Conservation (phyloP, 345 rosid species). For the Eucalyptus regnans region DNA sequence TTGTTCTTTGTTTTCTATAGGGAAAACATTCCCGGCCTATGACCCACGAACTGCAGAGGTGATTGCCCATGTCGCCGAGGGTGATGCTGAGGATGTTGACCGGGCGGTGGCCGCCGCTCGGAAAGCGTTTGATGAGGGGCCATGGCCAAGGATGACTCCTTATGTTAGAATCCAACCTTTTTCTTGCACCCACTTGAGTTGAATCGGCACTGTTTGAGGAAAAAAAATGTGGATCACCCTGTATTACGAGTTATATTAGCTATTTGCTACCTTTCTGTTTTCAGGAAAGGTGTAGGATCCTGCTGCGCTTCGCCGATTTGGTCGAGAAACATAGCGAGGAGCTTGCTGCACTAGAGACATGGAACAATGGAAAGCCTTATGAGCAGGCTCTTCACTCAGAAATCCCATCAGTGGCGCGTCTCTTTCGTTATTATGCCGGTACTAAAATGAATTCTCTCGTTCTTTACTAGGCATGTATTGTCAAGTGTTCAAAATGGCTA, state of each 20-base stretch:
- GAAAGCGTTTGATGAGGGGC: slow-evolving; percentile 48
- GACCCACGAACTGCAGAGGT: slow-evolving; percentile 45
- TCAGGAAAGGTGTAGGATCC: slow-evolving; percentile 68
- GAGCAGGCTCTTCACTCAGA: slow-evolving; percentile 47
- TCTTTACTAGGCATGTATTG: background rate
- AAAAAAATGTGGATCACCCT: background rate
- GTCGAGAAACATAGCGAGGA: slow-evolving; percentile 75
- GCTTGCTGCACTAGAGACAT: slow-evolving; percentile 71
- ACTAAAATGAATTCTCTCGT: background rate
- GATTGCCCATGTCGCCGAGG: slow-evolving; percentile 45
- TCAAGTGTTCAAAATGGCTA: background rate
- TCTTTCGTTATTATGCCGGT: slow-evolving; percentile 84
- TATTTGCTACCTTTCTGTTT: background rate
- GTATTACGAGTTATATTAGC: background rate
- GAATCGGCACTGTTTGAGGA: background rate
- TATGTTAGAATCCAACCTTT: slow-evolving; percentile 11
- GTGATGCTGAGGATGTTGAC: slow-evolving; percentile 34
- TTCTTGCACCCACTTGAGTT: background rate
- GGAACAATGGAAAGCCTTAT: slow-evolving; percentile 85
- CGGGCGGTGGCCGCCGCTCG: slow-evolving; percentile 45
- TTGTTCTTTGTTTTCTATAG: slow-evolving; percentile 1
- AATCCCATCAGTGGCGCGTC: slow-evolving; percentile 49
- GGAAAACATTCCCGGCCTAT: slow-evolving; percentile 30
- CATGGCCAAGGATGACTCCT: slow-evolving; percentile 42
- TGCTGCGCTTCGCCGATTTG: slow-evolving; percentile 72